Evolutionary conservation across 306 rosid species (phyloP).

Genomic region (Clitoria ternatea): DNA sequence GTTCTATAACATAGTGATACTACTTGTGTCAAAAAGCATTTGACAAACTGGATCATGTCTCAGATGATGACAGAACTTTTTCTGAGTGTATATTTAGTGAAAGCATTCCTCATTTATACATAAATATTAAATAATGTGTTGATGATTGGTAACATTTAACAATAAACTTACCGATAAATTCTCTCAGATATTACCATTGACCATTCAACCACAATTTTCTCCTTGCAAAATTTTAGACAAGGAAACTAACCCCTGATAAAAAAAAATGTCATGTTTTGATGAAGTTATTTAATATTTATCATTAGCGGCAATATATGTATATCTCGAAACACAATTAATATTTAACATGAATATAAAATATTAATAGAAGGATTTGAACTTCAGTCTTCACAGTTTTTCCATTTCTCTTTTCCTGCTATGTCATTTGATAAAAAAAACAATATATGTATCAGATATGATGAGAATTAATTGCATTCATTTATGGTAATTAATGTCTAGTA

Average conservation of each 20-base stretch:
- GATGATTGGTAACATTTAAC: neutral
- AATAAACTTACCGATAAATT: neutral
- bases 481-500: neutral
- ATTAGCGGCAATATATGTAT: too few relatives aligned
- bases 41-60: neutral
- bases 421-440: too few relatives aligned
- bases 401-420: too few relatives aligned
- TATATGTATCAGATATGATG: too few relatives aligned
- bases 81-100: neutral
- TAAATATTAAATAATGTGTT: too few relatives aligned
- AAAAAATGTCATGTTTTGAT: neutral
- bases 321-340: too few relatives aligned
- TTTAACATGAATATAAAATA: too few relatives aligned
- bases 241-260: neutral
- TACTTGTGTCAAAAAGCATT: conserved; percentile 11
- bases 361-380: too few relatives aligned
- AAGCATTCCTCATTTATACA: neutral
- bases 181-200: neutral
- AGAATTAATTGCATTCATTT: neutral
- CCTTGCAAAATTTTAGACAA: neutral
- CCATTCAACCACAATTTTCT: neutral
- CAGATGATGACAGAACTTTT: conserved; percentile 2
- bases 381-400: too few relatives aligned
- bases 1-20: conserved; percentile 8
- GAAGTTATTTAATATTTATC: too few relatives aligned